These are phyloP conservation scores for Fraxinus sp. DNA, from an alignment of 305 asterid species.

Conservation along the genomic window DNA sequence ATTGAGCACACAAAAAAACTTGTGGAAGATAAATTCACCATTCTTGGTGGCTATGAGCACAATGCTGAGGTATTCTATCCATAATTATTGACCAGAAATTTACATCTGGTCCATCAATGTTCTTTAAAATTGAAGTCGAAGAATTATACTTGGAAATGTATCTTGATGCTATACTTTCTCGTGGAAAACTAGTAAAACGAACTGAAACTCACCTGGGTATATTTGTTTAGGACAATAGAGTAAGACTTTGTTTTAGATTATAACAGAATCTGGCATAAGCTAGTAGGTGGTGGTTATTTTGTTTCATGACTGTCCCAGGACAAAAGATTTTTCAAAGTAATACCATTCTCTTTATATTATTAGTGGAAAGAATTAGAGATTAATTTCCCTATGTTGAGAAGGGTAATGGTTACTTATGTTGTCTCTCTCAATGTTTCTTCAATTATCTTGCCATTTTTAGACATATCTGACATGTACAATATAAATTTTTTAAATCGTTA, in stretches of 20 bases:
- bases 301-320: background rate
- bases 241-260: background rate
- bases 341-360: background rate
- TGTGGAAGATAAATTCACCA: conserved; percentile 89
- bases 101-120: conserved; percentile 21
- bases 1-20: conserved; percentile 95
- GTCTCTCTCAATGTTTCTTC: background rate
- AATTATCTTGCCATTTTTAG: background rate
- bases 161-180: conserved; percentile 11
- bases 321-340: background rate
- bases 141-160: background rate
- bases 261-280: conserved; percentile 3
- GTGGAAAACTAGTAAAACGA: background rate
- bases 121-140: conserved; percentile 2
- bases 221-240: background rate
- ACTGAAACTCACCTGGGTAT: background rate
- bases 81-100: conserved; percentile 33
- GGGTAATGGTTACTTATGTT: background rate
- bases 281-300: background rate
- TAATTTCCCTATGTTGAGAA: background rate
- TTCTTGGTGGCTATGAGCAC: conserved; percentile 83
- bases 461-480: background rate
- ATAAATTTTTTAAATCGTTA: background rate
- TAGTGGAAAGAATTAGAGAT: background rate
- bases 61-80: conserved; percentile 71